Conservation (phyloP, 2,329 filamentous ascomycete species). For the Aureobasidium leucospermi region DNA sequence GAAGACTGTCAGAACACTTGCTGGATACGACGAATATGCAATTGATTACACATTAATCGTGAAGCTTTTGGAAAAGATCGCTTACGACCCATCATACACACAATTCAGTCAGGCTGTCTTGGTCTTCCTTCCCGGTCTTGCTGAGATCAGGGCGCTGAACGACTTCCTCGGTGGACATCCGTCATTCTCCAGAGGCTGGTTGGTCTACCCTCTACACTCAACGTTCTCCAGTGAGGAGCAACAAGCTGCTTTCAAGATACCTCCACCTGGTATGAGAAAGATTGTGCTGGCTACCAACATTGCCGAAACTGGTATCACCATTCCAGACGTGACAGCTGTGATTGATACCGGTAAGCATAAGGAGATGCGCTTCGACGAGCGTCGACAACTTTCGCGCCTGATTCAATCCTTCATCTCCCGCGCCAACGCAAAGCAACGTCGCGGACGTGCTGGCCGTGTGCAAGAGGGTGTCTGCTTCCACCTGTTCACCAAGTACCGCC, state of each 20-base stretch:
- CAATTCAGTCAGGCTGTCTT: slow-evolving; percentile 82
- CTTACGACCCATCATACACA: slow-evolving; percentile 57
- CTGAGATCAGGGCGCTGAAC: slow-evolving; percentile 62
- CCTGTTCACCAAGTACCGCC: slow-evolving; percentile 82
- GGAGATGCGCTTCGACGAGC: slow-evolving; percentile 94
- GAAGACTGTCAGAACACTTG: slow-evolving; percentile 65
- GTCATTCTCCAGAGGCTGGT: slow-evolving; percentile 69
- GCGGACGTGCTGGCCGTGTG: slow-evolving; percentile 89
- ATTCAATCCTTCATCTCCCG: slow-evolving; percentile 93
- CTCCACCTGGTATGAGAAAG: slow-evolving; percentile 75
- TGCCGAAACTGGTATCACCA: slow-evolving; percentile 96
- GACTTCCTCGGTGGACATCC: slow-evolving; percentile 74
- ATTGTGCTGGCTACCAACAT: slow-evolving; percentile 97
- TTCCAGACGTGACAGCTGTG: slow-evolving; percentile 94
- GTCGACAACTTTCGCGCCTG: slow-evolving; percentile 79
- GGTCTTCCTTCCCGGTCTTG: slow-evolving; percentile 92
- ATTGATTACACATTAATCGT: slow-evolving; percentile 85
- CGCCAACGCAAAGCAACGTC: slow-evolving; percentile 90
- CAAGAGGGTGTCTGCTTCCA: slow-evolving; percentile 95
- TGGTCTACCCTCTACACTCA: slow-evolving; percentile 84
- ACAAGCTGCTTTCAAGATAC: slow-evolving; percentile 82
- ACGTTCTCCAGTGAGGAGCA: slow-evolving; percentile 95
- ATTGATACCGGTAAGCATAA: slow-evolving; percentile 96
- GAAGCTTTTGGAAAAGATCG: slow-evolving; percentile 69
- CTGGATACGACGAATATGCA: slow-evolving; percentile 79